A percentile compares a stretch with the other conserved stretches of the same genome.
These are phyloP conservation scores for Psilocybe cyanescens DNA, from an alignment of 768 basidiomycete species.

Conservation along the genomic window DNA sequence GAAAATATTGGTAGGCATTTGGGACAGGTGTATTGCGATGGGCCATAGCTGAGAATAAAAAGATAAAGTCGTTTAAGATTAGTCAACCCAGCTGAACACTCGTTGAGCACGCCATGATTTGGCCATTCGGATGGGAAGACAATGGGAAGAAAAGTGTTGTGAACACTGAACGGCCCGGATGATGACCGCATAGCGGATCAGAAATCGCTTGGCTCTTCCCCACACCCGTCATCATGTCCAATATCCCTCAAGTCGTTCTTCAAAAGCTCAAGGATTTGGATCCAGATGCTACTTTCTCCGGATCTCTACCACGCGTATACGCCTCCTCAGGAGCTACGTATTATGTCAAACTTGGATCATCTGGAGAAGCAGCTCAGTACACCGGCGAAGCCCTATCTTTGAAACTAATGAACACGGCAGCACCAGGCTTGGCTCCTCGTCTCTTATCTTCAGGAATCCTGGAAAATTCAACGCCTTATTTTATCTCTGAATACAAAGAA, in stretches of 20 bases:
- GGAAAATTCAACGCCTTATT: conserved; percentile 53
- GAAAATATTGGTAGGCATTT: conserved; percentile 57
- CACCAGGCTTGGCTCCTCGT: conserved; percentile 66
- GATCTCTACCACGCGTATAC: conserved; percentile 45
- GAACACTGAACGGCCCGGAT: not conserved
- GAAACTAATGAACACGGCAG: conserved; percentile 61
- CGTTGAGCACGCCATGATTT: conserved; percentile 1
- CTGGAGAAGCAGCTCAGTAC: conserved; percentile 64
- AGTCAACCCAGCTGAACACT: not conserved
- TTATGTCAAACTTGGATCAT: conserved; percentile 62
- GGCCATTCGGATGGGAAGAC: too few species aligned
- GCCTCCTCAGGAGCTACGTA: conserved; percentile 65
- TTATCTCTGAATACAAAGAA: conserved; percentile 77
- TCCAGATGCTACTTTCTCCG: conserved; percentile 50
- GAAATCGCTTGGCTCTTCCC: not conserved
- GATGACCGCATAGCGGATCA: too few species aligned
- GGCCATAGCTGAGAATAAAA: conserved; percentile 9
- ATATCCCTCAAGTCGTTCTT: conserved; percentile 38
- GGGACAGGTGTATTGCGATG: conserved; percentile 52
- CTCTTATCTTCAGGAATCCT: conserved; percentile 54
- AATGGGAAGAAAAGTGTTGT: not conserved
- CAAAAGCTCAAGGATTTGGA: conserved; percentile 53
- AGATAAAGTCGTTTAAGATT: not conserved
- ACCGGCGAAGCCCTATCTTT: conserved; percentile 72
- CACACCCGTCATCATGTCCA: conserved; percentile 13